Evolutionary conservation across 2,329 filamentous ascomycete species (phyloP), one percentile per base, ranked within the genome.

Genomic region (Triangularia setosa): DNA sequence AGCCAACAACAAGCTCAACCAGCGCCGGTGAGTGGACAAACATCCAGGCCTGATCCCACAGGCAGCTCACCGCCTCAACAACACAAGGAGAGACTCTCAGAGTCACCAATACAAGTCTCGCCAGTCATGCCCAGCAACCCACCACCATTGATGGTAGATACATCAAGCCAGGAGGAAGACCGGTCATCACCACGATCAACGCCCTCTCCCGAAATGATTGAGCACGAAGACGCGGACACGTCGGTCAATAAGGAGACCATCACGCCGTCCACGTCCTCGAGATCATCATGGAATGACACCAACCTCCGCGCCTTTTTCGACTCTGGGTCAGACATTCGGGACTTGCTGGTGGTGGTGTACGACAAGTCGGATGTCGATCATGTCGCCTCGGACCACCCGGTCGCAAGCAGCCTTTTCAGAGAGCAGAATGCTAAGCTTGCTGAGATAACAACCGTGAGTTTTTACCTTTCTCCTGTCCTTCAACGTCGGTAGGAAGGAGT

Each of bases 261-360:
- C 59, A 80, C 83, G 18, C 83, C 84, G 35, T 84, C 85, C 23
- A 83, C 81, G 4, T 83, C 85, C 27, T 80, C 81, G 16, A 83
- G 84, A 21, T 83, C 88, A 25, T 86, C 87, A 0, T 99, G 95
- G 95, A 94, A 92, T 67, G 94, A 98, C 75, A 83, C 87, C 63
- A 91, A 88, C 71, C 84, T 99, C 27, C 87, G 92, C 65, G 89
- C 91, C 14, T 99, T 97, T 78, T 90, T 98, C 72, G 94, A 98
- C 69, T 92, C 95, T 70, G 88, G 92, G 66, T 88, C 89, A 33
- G 92, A 97, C 68, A 92, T 99, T 69, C 87, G 92, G 59, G 94
- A 99, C 74, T 85, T 98, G 74, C 83, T 98, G 60, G 85, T 93
- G 40, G 90, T 99, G 66, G 92, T 99, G 27, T 93, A 97, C 74